Base-by-base conservation (phyloP, 495 filamentous ascomycete species). In the Cercophora scortea region DNA sequence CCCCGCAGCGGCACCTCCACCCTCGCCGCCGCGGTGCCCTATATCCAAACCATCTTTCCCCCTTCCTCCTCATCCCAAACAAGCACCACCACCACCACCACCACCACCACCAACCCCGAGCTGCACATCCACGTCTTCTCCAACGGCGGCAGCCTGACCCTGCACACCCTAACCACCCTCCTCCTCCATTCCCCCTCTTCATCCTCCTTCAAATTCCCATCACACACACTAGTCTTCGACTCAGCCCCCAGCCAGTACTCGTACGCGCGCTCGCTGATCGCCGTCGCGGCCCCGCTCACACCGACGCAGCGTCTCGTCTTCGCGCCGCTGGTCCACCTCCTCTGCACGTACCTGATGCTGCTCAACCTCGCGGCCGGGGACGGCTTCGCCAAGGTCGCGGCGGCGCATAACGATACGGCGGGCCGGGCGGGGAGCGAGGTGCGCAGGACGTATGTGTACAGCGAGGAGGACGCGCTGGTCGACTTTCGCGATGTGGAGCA, bases 91-190 rank as follows among this genome's bases (percentile, higher is more conserved):
- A 11, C 42, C 5, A 25, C 15, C 32, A n/a, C 32, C 13, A 25
- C 3, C 41, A 34, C 38, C 8, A 45, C 9, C 16, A 18, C 9
- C 32, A 44, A 17, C 12, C 50, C 71, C 4, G 52, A 70, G 47
- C 56, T 76, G 7, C 55, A 73, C 4, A 56, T 71, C 53, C 73
- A 78, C 55, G 36, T 65, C 43, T 74, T 69, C 54, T 75, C 72
- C 42, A 75, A 74, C 62, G 74, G 73, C 47, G 74, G 74, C 15
- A 56, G 59, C 19, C 34, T 54, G n/a, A 57, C 60, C 3, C 60
- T 69, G 11, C 52, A 43, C 8, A 50, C 51, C 3, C 35, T 74
- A 0, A 66, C 66, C 19, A 49, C 48, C 33, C 32, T 43, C 17
- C 46, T 15, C n/a, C 34, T 51, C 43, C 32, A 1, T 46, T 49